Evolutionary conservation across 2,329 filamentous ascomycete genomes (phyloP), one percentile per base, ranked within the genome.

Genomic region (Rugonectria rugulosa): DNA sequence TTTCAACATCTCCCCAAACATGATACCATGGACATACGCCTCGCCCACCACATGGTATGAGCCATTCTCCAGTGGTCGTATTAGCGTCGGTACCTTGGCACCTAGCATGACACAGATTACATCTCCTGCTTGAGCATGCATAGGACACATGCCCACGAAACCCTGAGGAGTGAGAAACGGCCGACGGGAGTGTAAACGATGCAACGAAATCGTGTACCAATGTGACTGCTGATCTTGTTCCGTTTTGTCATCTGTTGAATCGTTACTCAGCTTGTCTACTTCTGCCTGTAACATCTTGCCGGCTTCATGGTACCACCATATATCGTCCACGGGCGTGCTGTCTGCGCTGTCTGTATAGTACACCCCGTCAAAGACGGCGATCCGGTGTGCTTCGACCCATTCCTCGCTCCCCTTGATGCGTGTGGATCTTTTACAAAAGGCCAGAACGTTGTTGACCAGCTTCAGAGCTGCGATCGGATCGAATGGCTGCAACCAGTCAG

Each of bases 391-490:
- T 6, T 60, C 56, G 6, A 37, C 12, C 3, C 20, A 15, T 11
- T 61, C 59, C 3, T 57, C 45, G 1, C 34, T 32, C 5, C 37
- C 12, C 2, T 45, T 43, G 10, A 52, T 31, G 9, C 43, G 47
- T 1, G 59, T 45, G 6, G 59, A 61, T 15, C 47, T 52, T 2
- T 51, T 31, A 38, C 59, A 61, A 5, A 60, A 40, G 1, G 9
- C 23, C 7, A 40, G 20, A 15, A 61, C 49, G 5, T 51, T 36
- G 6, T 47, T 27, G 24, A 61, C 6, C 17, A 45, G 60, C 1
- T 29, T 14, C 17, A 26, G 15, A 4, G 50, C 59, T 1, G 45
- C 50, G 0, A 1, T 42, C n/a, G 38, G n/a, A 6, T 49, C 50
- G 4, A 61, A 4, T 2, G 32, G 19, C n/a, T 54, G 4, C 1